Base-by-base conservation (phyloP, 192 early-diverging fungal species). In the Rhizophagus sp. region DNA sequence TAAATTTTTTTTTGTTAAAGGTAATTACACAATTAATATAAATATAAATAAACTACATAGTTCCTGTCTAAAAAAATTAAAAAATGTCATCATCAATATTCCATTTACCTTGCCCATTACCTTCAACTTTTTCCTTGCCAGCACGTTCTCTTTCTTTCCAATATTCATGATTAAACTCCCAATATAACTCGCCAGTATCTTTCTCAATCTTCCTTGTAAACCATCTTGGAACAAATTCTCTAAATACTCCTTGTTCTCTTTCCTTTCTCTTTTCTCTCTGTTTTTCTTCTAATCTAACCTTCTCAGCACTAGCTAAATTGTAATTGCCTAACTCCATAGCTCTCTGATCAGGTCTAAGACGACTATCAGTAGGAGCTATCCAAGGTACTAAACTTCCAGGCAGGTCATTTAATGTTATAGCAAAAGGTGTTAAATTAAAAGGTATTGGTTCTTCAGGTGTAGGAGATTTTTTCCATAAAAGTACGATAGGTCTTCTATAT, bases 241-340 rank as follows among this genome's bases (percentile, higher is more conserved):
- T 79, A 47, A 84, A 79, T 70, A 92, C 87, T 33, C 88, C 92
- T 50, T 77, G 66, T 65, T 94, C 90, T 68, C 93, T 81, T 1
- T 82, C 70, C 34, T 87, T 84, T 8, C 94, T 83, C 17, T 89
- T 89, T 22, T 84, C 86, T 8, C 95, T 85, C 83, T 97, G 96
- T 83, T 90, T 89, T 62, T 91, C 88, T 83, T 97, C 95, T 25
- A 95, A 82, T 1, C 89, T 80, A 24, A 91, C 91, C 81, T 97
- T 97, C 73, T 91, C 88, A 5, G 80, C 82, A 68, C 90, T 90
- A 12, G 96, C 95, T 10, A 87, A n/a, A 71, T 96, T 93, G 81
- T 94, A 97, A 73, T 91, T 87, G 15, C 92, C 94, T 39, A 84
- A 88, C 81, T 97, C 96, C 94, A 97, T 94, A 0, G 94, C 94